Evolutionary conservation across 495 filamentous ascomycete genomes (phyloP), one percentile per base, ranked within the genome.

Genomic region (Hypoxylon cercidicola): DNA sequence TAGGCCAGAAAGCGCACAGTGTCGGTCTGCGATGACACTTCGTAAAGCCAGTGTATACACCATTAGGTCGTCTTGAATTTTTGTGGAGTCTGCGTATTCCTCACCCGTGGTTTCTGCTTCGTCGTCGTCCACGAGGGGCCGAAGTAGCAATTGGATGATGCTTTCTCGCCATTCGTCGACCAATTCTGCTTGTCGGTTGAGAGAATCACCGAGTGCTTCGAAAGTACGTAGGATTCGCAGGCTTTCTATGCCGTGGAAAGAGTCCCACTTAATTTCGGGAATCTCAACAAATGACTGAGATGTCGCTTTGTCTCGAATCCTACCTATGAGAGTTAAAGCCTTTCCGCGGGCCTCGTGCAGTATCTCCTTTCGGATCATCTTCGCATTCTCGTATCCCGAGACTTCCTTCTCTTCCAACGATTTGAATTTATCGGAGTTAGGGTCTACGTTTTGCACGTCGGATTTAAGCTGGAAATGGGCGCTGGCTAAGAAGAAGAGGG

Each of bases 81-180:
- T 91, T 0, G 90, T 94, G 2, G 93, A 95, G 13, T 89, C 84
- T 60, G 93, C 91, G 62, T 95, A 96, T 72, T 97, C 94, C 19
- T 97, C 86, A 32, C 95, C 94, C 37, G 93, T 90, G 1, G 88
- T 82, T 34, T 95, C 90, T 7, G 82, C 78, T 12, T 82, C 82
- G 48, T 96, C 92, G 66, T 93, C 85, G 65, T 97, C 95, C 19
- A 99, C 89, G 6, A 99, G 81, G 0, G 90, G 85, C 43, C 87
- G 81, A 1, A 88, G 76, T 1, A 97, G 81, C 16, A 94, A 82
- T 47, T 89, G 78, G 30, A 90, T 81, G 61, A 93, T 85, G 19
- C 84, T 78, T 21, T 88, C 81, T 25, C 93, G 82, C 91, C 90
- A 97, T 56, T 89, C 78, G 13, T 88, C 82, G 21, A 97, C 81